phyloP scores from a whole-genome alignment of 225 moss, liverwort and hornwort genomes.

The Ulota crispa region DNA sequence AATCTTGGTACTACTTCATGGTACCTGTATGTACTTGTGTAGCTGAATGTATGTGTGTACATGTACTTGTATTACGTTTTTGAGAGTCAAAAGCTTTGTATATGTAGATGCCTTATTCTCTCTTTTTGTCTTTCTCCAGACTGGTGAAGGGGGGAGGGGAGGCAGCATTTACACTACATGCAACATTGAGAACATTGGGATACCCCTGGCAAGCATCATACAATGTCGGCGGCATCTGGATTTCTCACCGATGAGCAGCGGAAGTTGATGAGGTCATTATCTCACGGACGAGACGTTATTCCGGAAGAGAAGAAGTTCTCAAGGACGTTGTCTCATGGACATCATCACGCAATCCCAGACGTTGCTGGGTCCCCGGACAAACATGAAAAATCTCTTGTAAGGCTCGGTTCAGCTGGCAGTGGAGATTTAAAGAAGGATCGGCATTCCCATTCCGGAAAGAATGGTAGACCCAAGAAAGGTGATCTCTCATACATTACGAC shows the following conservation, averaged over 20 bases:
- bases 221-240: constrained; percentile 74
- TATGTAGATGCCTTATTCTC: not conserved
- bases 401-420: constrained; percentile 50
- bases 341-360: constrained; percentile 53
- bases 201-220: not conserved
- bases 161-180: constrained; percentile 7
- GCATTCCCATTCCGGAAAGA: constrained; percentile 88
- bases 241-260: constrained; percentile 97
- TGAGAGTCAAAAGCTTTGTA: not conserved
- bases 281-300: constrained; percentile 71
- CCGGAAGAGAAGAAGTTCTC: constrained; percentile 69
- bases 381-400: constrained; percentile 48
- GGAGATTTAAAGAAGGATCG: constrained; percentile 65
- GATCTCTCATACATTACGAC: not conserved
- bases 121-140: constrained; percentile 17
- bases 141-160: constrained; percentile 38
- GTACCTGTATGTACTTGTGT: not conserved
- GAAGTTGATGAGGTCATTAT: constrained; percentile 80
- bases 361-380: constrained; percentile 47
- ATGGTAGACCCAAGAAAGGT: constrained; percentile 96
- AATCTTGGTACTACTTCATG: not conserved
- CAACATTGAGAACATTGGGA: not conserved
- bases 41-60: not conserved
- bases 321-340: constrained; percentile 70
- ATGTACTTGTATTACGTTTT: not conserved